Evolutionary conservation across 257 asterid genomes (phyloP).

Genomic region (Galeopsis tetrahit): DNA sequence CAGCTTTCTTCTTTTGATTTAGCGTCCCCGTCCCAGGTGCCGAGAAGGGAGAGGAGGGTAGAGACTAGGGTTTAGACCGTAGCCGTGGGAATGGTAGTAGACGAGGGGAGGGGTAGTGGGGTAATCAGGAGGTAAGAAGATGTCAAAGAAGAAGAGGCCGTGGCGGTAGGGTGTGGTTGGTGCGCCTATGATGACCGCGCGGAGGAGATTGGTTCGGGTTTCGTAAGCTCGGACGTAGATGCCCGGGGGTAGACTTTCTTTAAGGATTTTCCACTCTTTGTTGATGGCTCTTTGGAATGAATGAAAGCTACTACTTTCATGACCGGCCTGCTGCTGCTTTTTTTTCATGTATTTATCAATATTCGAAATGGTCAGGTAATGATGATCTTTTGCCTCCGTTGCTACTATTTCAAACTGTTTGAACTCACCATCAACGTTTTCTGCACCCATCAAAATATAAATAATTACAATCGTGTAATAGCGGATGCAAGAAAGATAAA

Average conservation of each 20-base stretch:
- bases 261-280: slow-evolving; percentile 67
- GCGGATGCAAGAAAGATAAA: too few relatives aligned
- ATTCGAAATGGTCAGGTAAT: too few relatives aligned
- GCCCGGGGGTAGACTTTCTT: slow-evolving; percentile 53
- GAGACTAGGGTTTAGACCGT: slow-evolving; percentile 61
- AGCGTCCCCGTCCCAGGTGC: slow-evolving; percentile 33
- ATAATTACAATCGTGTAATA: too few relatives aligned
- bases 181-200: slow-evolving; percentile 67
- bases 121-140: slow-evolving; percentile 51
- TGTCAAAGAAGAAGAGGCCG: slow-evolving; percentile 75
- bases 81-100: slow-evolving; percentile 53
- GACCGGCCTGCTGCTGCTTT: too few relatives aligned
- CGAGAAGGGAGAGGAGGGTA: slow-evolving; percentile 51
- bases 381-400: too few relatives aligned
- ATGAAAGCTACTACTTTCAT: too few relatives aligned
- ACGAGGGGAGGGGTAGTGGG: slow-evolving; percentile 58
- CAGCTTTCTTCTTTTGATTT: slow-evolving; percentile 37
- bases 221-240: slow-evolving; percentile 62
- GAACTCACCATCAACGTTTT: too few relatives aligned
- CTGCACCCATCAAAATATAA: too few relatives aligned
- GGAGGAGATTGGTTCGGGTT: slow-evolving; percentile 55
- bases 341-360: too few relatives aligned
- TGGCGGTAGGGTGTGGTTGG: slow-evolving; percentile 68
- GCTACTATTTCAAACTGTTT: too few relatives aligned
- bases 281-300: slow-evolving; percentile 31